Base-by-base conservation (phyloP, 768 basidiomycete genomes). In the Strobilomyces echinocephalus region DNA sequence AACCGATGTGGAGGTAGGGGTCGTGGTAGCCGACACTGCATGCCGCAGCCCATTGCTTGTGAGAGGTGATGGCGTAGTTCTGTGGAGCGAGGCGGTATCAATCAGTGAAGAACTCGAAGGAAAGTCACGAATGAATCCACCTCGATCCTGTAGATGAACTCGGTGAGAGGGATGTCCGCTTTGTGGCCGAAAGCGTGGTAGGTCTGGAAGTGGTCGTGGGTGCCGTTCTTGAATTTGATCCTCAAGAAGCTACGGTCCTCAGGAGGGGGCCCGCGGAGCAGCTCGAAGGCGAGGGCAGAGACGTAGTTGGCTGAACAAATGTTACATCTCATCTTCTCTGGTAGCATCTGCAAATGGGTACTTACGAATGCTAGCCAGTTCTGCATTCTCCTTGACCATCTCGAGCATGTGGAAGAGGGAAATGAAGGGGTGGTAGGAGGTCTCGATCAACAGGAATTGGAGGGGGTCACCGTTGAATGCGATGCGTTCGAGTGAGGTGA, bases 341-440 rank as follows among this genome's bases (percentile, higher is more conserved):
- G 7, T 35, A 34, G 41, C 15, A 20, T 35, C 40, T 18, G 30
- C 11, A 24, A 33, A 18, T 45, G 12, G 24, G 4, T 4, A 81
- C 87, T 65, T 64, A 89, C 87, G 85, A 57, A 90, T 79, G 39
- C 75, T 82, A 46, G 73, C 69, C 58, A 85, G 69, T 50, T 85
- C 79, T 1, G 87, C 85, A 65, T 82, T 70, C 26, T 78, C 71
- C 56, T 79, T 73, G 59, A 70, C 60, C 52, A 86, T 72, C 52
- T 86, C 87, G 18, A 88, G 81, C 69, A 87, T 80, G 66, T 84
- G 81, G 81, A 94, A 87, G 69, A 94, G 77, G 5, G 89, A 91
- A 63, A 93, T 84, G 80, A 95, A 91, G 14, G 91, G 85, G 69
- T 93, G 91, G 76, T 94, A 94, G 57, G 88, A 88, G 15, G 85